Percentiles rank a stretch among this genome's conserved stretches.
These are phyloP conservation scores for Phialophora chinensis DNA, from an alignment of 2,329 filamentous ascomycete species.

Conservation along the genomic window DNA sequence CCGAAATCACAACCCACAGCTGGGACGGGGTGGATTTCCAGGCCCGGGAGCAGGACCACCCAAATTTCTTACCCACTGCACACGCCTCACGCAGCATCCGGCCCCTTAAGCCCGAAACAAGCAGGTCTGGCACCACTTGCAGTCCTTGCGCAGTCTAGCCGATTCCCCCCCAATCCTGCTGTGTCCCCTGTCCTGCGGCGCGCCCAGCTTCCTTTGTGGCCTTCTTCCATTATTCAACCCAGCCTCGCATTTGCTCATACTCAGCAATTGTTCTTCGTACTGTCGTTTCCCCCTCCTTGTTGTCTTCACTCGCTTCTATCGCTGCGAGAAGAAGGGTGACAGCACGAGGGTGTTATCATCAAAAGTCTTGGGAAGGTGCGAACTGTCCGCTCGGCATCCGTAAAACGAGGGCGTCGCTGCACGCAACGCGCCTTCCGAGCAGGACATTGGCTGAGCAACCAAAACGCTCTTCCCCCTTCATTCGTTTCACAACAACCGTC, in stretches of 20 bases:
- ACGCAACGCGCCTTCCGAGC: conserved; percentile 36
- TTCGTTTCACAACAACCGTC: conserved; percentile 42
- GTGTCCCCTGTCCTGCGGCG: conserved; percentile 15
- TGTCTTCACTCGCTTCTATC: conserved; percentile 38
- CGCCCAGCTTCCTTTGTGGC: conserved; percentile 27
- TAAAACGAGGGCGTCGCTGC: conserved; percentile 29
- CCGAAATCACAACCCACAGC: conserved; percentile 26
- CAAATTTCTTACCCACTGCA: conserved; percentile 25
- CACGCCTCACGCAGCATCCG: conserved; percentile 20
- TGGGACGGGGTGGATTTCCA: conserved; percentile 6
- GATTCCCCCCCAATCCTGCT: conserved; percentile 26
- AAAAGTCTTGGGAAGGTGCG: conserved; percentile 20
- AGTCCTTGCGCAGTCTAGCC: conserved; percentile 17
- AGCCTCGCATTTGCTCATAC: conserved; percentile 35
- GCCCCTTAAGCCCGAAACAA: conserved; percentile 36
- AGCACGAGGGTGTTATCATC: conserved; percentile 16
- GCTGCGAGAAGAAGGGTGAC: conserved; percentile 33
- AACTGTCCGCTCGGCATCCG: conserved; percentile 18
- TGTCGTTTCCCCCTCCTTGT: conserved; percentile 38
- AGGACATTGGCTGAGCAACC: conserved; percentile 43
- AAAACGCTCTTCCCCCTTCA: conserved; percentile 39
- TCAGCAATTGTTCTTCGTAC: conserved; percentile 20
- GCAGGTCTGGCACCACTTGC: conserved; percentile 26
- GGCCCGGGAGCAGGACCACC: conserved; percentile 20
- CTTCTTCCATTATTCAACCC: conserved; percentile 24